phyloP scores from a whole-genome alignment of 208 protist genomes.

The Leptomonas pyrrhocoris region DNA sequence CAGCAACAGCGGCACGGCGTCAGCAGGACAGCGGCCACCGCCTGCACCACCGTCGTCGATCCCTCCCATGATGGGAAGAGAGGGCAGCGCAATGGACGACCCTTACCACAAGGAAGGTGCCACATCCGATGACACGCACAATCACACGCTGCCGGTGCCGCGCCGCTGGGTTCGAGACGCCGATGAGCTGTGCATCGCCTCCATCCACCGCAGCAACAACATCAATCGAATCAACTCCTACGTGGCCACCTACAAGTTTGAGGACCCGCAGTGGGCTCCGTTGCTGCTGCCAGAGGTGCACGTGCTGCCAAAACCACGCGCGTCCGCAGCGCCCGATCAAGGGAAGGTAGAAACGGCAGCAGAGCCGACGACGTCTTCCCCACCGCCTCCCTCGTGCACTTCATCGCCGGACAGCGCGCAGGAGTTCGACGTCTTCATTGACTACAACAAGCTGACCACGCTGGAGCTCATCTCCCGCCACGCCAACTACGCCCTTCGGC shows the following conservation, averaged over 20 bases:
- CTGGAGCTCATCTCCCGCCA: slow-evolving; percentile 82
- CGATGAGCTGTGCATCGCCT: slow-evolving; percentile 83
- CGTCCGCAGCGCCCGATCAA: background rate
- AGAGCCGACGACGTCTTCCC: background rate
- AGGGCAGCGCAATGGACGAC: background rate
- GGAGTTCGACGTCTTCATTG: slow-evolving; percentile 51
- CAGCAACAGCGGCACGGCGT: background rate
- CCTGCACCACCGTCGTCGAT: too few relatives aligned
- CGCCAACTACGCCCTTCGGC: slow-evolving; percentile 79
- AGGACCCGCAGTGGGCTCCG: slow-evolving; percentile 82
- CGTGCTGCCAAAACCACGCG: slow-evolving; percentile 31
- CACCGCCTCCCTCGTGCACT: slow-evolving; percentile 9
- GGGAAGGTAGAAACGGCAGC: background rate
- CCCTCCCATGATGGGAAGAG: background rate
- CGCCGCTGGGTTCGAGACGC: slow-evolving; percentile 86
- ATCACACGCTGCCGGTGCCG: slow-evolving; percentile 16
- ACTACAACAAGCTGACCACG: slow-evolving; percentile 81
- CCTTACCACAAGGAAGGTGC: background rate
- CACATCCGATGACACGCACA: background rate
- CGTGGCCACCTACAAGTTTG: slow-evolving; percentile 88
- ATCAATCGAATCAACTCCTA: slow-evolving; percentile 83
- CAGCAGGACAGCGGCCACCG: background rate
- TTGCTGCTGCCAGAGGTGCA: slow-evolving; percentile 78
- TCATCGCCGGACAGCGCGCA: background rate
- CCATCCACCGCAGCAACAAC: slow-evolving; percentile 74